Conservation (phyloP, 1,284 basidiomycete genomes). For the Trichosporon ovoides region DNA sequence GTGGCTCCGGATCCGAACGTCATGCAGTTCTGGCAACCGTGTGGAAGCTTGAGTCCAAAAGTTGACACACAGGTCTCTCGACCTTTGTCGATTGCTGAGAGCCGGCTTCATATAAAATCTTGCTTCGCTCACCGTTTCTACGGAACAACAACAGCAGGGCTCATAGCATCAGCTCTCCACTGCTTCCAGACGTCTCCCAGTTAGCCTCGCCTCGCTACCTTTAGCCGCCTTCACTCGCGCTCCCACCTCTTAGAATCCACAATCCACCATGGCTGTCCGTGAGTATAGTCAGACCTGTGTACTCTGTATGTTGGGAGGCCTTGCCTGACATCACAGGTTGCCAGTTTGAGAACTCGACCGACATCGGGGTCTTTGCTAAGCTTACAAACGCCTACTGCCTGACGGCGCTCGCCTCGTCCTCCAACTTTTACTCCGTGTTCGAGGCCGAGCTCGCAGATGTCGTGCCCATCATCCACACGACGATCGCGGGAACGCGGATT, state of each 20-base stretch:
- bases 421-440: slow-evolving; percentile 97
- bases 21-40: neutral
- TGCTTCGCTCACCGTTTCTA: neutral
- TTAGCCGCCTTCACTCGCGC: neutral
- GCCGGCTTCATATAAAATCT: neutral
- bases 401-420: slow-evolving; percentile 84
- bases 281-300: slow-evolving; percentile 27
- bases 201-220: neutral
- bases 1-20: neutral
- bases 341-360: slow-evolving; percentile 96
- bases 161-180: neutral
- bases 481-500: slow-evolving; percentile 91
- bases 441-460: slow-evolving; percentile 91
- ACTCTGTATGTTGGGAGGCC: neutral
- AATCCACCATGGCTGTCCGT: slow-evolving; percentile 53
- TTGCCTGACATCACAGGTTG: slow-evolving; percentile 55
- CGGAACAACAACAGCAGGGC: neutral
- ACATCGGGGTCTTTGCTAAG: slow-evolving; percentile 90
- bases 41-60: slow-evolving; percentile 7
- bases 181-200: neutral
- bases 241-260: neutral
- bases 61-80: slow-evolving; percentile 5
- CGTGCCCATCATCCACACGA: slow-evolving; percentile 94
- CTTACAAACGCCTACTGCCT: slow-evolving; percentile 96
- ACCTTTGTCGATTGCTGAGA: neutral